These are phyloP conservation scores for Rhinocladiella mackenziei DNA, from an alignment of 2,329 filamentous ascomycete species.

Conservation along the genomic window DNA sequence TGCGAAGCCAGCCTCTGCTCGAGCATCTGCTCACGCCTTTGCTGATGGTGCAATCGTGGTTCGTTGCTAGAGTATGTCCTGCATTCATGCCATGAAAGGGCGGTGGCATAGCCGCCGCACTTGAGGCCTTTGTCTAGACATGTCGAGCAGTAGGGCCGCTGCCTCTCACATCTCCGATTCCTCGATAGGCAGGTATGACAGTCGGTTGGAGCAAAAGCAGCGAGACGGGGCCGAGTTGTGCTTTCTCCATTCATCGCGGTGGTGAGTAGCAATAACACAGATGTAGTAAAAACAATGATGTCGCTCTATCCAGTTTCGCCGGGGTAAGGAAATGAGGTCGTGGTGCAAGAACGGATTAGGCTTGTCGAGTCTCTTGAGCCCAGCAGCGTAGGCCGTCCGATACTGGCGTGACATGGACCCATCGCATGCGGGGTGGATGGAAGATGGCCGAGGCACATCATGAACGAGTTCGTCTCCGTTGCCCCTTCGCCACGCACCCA, in stretches of 20 bases:
- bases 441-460: too few species aligned
- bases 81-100: conserved; percentile 7
- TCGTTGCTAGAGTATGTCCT: conserved; percentile 1
- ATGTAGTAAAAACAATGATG: neutral
- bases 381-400: too few species aligned
- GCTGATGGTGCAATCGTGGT: neutral
- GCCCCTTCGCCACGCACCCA: too few species aligned
- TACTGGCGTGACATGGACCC: too few species aligned
- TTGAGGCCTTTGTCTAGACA: conserved; percentile 2
- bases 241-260: conserved; percentile 4
- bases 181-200: conserved; percentile 5
- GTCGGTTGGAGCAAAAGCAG: conserved; percentile 3
- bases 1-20: conserved; percentile 1
- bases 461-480: too few species aligned
- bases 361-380: too few species aligned
- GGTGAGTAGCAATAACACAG: neutral
- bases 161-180: conserved; percentile 3
- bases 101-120: conserved; percentile 7
- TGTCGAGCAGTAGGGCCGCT: conserved; percentile 7
- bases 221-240: conserved; percentile 3
- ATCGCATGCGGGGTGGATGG: too few species aligned
- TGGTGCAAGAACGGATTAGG: too few species aligned
- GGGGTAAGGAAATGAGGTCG: neutral
- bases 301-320: neutral
- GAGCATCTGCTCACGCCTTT: conserved; percentile 1